Percentiles rank a stretch among this genome's conserved stretches.
phyloP scores from a whole-genome alignment of 2,329 filamentous ascomycete species.

The Aspergillus niger region DNA sequence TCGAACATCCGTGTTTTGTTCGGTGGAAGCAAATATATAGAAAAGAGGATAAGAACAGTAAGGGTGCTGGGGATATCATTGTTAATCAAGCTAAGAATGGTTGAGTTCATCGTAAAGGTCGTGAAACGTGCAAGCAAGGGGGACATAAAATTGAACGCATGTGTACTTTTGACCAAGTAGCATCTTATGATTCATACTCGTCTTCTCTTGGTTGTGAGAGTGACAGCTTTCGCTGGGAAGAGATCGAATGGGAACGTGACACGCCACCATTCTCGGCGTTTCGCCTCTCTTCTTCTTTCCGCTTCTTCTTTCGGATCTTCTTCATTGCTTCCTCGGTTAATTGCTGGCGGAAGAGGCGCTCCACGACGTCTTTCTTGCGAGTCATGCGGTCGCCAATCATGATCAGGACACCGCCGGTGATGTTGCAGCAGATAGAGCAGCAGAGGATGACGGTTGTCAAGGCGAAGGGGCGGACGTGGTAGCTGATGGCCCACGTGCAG shows the following conservation, averaged over 20 bases:
- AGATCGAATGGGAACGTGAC: slow-evolving; percentile 24
- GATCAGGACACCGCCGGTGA: slow-evolving; percentile 74
- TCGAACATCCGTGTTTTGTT: too few species aligned
- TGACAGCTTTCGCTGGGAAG: neutral
- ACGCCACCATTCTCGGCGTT: neutral
- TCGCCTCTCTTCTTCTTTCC: slow-evolving; percentile 28
- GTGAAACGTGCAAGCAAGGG: neutral
- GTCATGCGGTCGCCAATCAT: slow-evolving; percentile 73
- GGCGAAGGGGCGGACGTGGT: slow-evolving; percentile 67
- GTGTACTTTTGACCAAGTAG: too few species aligned
- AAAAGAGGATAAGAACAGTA: neutral
- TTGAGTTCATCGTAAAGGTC: neutral
- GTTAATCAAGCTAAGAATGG: neutral
- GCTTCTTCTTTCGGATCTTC: slow-evolving; percentile 54
- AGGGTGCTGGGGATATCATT: neutral
- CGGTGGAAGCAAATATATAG: too few species aligned
- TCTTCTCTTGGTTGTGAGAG: neutral
- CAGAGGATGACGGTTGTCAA: slow-evolving; percentile 80
- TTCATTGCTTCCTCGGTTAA: slow-evolving; percentile 68
- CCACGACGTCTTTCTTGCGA: slow-evolving; percentile 81
- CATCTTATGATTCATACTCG: neutral
- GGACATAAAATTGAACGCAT: too few species aligned
- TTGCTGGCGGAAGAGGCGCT: slow-evolving; percentile 74
- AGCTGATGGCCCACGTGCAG: slow-evolving; percentile 76
- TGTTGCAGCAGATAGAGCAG: slow-evolving; percentile 75